Conservation (phyloP, 2,329 filamentous ascomycete species). For the Cordyceps tenuipes region DNA sequence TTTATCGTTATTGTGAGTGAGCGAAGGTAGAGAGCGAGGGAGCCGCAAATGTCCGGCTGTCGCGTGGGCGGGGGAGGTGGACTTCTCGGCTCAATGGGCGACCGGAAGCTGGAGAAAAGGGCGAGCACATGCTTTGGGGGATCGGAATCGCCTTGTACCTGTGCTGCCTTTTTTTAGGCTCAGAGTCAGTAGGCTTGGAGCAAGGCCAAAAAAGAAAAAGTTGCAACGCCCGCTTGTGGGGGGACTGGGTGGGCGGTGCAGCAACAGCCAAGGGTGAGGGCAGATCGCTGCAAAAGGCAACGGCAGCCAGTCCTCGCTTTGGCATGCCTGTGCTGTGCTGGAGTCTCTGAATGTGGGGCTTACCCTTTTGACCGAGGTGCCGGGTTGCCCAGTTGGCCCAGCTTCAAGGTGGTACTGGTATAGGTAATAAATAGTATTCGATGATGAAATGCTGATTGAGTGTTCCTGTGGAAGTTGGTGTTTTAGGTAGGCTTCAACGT, state of each 20-base stretch:
- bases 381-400: neutral
- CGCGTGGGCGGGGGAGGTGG: neutral
- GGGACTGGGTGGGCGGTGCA: too few relatives aligned
- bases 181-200: too few relatives aligned
- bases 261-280: too few relatives aligned
- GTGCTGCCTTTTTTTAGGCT: too few relatives aligned
- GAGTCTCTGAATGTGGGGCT: neutral
- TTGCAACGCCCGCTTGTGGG: too few relatives aligned
- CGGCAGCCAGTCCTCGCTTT: neutral
- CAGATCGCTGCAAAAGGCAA: neutral
- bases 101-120: constrained; percentile 3
- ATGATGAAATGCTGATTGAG: too few relatives aligned
- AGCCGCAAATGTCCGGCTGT: neutral
- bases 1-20: neutral
- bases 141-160: neutral
- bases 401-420: too few relatives aligned
- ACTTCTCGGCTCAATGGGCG: constrained; percentile 11
- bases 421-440: too few relatives aligned
- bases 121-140: constrained; percentile 9
- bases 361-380: constrained; percentile 9
- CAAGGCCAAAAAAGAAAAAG: too few relatives aligned
- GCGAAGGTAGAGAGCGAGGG: neutral
- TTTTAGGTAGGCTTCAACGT: neutral
- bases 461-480: too few relatives aligned
- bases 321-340: neutral